Evolutionary conservation across 1,284 basidiomycete genomes (phyloP).

Genomic region (Ustilago curta): DNA sequence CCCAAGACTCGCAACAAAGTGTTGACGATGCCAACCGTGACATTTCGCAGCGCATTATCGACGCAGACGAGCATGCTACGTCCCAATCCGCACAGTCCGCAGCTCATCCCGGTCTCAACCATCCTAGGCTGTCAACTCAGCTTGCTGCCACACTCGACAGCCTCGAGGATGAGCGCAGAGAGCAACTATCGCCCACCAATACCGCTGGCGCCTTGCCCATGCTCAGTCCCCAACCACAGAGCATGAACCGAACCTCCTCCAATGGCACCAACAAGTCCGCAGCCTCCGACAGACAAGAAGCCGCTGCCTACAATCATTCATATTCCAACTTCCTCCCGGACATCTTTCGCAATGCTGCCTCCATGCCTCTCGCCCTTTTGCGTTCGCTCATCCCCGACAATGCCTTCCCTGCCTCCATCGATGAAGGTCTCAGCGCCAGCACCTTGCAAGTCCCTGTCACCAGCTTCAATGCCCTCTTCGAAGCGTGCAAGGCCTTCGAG

Average conservation of each 20-base stretch:
- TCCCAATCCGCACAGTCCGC: constrained; percentile 1
- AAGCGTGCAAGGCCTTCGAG: constrained; percentile 52
- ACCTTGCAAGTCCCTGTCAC: constrained; percentile 55
- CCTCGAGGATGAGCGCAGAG: constrained; percentile 30
- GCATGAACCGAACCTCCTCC: constrained; percentile 33
- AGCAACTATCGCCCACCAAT: constrained; percentile 31
- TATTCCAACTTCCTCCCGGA: constrained; percentile 29
- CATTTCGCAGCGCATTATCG: constrained; percentile 36
- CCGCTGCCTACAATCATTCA: neutral
- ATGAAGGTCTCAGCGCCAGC: constrained; percentile 53
- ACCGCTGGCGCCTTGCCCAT: constrained; percentile 9
- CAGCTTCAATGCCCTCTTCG: constrained; percentile 56
- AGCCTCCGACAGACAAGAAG: constrained; percentile 21
- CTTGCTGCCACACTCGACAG: constrained; percentile 24
- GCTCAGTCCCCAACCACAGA: constrained; percentile 19
- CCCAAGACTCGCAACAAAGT: constrained; percentile 39
- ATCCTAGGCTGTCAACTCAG: constrained; percentile 21
- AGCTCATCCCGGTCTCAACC: constrained; percentile 13
- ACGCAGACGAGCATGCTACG: constrained; percentile 29
- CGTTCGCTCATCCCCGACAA: constrained; percentile 51
- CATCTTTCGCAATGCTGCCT: constrained; percentile 36
- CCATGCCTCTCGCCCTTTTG: constrained; percentile 43
- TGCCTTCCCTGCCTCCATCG: constrained; percentile 34
- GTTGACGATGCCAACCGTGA: constrained; percentile 40
- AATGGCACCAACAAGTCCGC: constrained; percentile 30